A percentile compares a stretch with the other conserved stretches of the same genome.
These are phyloP conservation scores for Chlorella variabilis DNA, from an alignment of 163 green algal species.

Conservation along the genomic window DNA sequence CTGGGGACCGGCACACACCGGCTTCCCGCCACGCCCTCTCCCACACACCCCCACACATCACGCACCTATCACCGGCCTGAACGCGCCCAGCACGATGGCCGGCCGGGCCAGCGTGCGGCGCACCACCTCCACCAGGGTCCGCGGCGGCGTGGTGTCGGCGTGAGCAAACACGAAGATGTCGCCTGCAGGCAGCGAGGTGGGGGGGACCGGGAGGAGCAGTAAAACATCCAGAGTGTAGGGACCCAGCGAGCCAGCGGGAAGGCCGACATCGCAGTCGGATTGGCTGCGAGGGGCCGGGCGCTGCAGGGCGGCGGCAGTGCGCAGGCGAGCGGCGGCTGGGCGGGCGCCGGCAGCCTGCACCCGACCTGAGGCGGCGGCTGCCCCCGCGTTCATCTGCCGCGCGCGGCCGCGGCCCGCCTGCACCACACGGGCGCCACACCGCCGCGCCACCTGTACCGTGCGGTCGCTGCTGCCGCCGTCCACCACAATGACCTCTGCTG, in stretches of 20 bases:
- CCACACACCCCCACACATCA: no score
- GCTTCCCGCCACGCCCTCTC: no score
- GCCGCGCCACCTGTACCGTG: slow-evolving; percentile 49
- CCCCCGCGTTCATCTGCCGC: slow-evolving; percentile 84
- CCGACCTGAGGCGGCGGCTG: slow-evolving; percentile 40
- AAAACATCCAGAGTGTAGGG: neutral
- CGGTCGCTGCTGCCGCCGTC: slow-evolving; percentile 80
- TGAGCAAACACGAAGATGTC: slow-evolving; percentile 83
- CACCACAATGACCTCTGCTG: slow-evolving; percentile 77
- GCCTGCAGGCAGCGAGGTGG: slow-evolving; percentile 12
- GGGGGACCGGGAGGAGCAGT: no score
- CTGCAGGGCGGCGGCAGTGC: no score
- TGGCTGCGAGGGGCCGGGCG: no score
- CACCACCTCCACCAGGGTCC: slow-evolving; percentile 55
- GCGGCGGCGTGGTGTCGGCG: slow-evolving; percentile 73
- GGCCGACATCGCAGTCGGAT: no score
- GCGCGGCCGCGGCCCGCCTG: slow-evolving; percentile 53
- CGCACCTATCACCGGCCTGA: slow-evolving; percentile 66
- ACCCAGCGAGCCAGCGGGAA: no score
- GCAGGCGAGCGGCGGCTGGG: neutral
- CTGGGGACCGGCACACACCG: no score
- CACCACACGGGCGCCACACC: slow-evolving; percentile 47
- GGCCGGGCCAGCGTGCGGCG: slow-evolving; percentile 41
- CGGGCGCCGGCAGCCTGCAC: no score
- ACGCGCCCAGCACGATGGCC: slow-evolving; percentile 65